phyloP scores from a whole-genome alignment of 495 filamentous ascomycete genomes.

The Opeltia flavorubescens region DNA sequence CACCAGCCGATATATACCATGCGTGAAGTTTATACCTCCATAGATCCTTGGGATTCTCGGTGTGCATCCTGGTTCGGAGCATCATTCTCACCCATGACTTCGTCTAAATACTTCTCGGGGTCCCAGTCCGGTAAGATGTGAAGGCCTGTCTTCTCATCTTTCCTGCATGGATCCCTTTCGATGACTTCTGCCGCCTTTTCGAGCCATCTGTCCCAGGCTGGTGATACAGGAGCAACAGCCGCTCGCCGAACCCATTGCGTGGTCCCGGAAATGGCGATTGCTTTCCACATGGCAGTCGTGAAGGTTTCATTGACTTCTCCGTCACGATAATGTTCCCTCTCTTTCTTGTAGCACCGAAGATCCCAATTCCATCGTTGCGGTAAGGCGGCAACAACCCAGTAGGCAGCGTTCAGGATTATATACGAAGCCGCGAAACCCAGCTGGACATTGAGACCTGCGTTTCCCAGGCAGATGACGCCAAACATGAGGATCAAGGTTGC shows the following conservation, averaged over 20 bases:
- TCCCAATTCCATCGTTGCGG: constrained; percentile 28
- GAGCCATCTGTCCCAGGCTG: constrained; percentile 26
- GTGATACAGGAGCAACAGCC: constrained; percentile 23
- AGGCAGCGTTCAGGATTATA: constrained; percentile 28
- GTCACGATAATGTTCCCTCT: constrained; percentile 16
- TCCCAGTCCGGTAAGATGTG: not conserved
- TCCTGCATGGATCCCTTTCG: not conserved
- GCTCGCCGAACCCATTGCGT: constrained; percentile 22
- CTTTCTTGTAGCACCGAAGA: constrained; percentile 20
- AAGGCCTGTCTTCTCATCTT: not conserved
- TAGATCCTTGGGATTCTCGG: too few species aligned
- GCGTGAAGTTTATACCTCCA: too few species aligned
- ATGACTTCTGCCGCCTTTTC: constrained; percentile 15
- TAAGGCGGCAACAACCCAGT: constrained; percentile 33
- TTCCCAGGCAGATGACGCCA: constrained; percentile 31
- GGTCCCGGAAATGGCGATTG: constrained; percentile 24
- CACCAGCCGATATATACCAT: too few species aligned
- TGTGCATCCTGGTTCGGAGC: too few species aligned
- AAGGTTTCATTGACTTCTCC: constrained; percentile 19
- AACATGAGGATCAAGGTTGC: constrained; percentile 34
- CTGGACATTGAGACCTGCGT: constrained; percentile 25
- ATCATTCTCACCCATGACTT: not conserved
- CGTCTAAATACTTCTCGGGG: not conserved
- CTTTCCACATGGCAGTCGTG: constrained; percentile 30
- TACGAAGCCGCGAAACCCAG: constrained; percentile 28